These are phyloP conservation scores for Gamarada debralockiae DNA, from an alignment of 495 filamentous ascomycete species.

Conservation along the genomic window DNA sequence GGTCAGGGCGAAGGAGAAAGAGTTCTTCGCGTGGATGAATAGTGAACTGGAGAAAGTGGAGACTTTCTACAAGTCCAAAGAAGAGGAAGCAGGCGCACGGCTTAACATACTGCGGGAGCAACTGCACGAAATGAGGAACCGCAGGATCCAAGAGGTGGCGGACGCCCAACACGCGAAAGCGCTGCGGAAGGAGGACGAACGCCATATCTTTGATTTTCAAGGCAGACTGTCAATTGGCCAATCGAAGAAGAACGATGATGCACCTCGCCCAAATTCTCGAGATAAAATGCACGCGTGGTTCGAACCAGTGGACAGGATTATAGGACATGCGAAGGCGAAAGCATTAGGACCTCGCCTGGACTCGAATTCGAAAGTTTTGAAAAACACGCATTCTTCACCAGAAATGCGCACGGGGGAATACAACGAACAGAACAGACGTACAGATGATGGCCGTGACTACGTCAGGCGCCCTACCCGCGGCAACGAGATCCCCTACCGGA, in stretches of 20 bases:
- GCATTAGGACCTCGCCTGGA: constrained; percentile 11
- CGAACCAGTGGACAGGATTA: constrained; percentile 18
- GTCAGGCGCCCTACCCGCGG: constrained; percentile 45
- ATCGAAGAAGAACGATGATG: constrained; percentile 9
- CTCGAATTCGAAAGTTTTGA: constrained; percentile 22
- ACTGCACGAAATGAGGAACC: constrained; percentile 82
- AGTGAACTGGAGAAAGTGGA: constrained; percentile 81
- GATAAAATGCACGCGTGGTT: constrained; percentile 20
- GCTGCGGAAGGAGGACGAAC: constrained; percentile 12
- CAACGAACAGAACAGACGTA: constrained; percentile 23
- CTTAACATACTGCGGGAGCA: constrained; percentile 70
- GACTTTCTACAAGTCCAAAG: constrained; percentile 76
- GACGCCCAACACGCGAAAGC: constrained; percentile 29
- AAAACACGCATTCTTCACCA: constrained; percentile 15
- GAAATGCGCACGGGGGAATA: constrained; percentile 10
- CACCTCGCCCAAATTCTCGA: constrained; percentile 11
- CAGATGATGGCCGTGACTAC: constrained; percentile 55
- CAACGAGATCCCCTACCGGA: constrained; percentile 68
- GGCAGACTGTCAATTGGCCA: constrained; percentile 5
- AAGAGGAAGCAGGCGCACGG: constrained; percentile 70
- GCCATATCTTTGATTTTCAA: constrained; percentile 1
- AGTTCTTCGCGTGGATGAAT: constrained; percentile 79
- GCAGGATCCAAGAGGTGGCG: constrained; percentile 67
- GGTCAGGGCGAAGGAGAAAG: constrained; percentile 55
- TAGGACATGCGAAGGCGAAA: constrained; percentile 20